phyloP scores from a whole-genome alignment of 495 filamentous ascomycete genomes.

The Podospora tetraspora region DNA sequence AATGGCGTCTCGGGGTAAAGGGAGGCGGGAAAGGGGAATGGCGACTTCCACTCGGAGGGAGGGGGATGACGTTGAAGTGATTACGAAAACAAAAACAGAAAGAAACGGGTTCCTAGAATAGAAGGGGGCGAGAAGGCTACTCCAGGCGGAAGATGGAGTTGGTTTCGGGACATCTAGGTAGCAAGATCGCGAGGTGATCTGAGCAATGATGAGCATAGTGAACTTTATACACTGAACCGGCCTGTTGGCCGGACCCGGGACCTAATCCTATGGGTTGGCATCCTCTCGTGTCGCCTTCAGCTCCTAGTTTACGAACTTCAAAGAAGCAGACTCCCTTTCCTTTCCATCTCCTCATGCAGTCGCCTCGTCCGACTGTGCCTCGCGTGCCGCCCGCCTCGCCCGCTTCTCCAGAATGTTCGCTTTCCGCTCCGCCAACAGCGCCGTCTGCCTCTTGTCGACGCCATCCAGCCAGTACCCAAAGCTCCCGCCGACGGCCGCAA shows the following conservation, averaged over 20 bases:
- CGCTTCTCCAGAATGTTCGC: constrained; percentile 81
- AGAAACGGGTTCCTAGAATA: not conserved
- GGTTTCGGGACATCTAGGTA: not conserved
- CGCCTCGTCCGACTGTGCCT: constrained; percentile 29
- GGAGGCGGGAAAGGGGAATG: not conserved
- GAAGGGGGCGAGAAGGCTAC: not conserved
- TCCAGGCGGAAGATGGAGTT: not conserved
- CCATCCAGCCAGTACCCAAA: constrained; percentile 96
- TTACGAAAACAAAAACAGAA: not conserved
- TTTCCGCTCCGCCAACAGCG: constrained; percentile 68
- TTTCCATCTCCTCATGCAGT: constrained; percentile 18
- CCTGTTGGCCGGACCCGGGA: not conserved
- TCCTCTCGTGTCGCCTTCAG: not conserved
- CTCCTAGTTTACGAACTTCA: not conserved
- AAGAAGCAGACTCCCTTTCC: not conserved
- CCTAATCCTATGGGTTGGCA: not conserved
- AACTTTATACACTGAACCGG: constrained; percentile 16
- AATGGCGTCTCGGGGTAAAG: not conserved
- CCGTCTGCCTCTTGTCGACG: constrained; percentile 72
- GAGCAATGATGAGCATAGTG: constrained; percentile 5
- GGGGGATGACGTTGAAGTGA: not conserved
- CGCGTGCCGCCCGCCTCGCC: constrained; percentile 62
- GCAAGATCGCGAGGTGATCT: not conserved
- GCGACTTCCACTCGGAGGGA: not conserved
- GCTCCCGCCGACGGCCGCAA: constrained; percentile 72